These are phyloP conservation scores for Didymella pomorum DNA, from an alignment of 2,329 filamentous ascomycete species.

Conservation along the genomic window DNA sequence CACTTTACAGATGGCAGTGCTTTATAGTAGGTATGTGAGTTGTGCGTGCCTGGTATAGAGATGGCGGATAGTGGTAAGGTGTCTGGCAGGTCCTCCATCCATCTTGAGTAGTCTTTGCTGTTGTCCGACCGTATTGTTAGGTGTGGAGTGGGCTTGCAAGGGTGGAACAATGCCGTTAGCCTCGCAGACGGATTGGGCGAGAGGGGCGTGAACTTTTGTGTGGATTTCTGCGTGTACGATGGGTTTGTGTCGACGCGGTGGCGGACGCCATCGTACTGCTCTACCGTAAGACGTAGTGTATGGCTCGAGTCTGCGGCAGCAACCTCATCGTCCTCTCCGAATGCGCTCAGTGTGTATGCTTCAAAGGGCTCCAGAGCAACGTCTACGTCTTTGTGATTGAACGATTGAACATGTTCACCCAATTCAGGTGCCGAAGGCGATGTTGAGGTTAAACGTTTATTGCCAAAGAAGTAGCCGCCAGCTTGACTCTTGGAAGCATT, in stretches of 20 bases:
- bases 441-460: conserved; percentile 30
- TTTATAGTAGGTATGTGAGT: conserved; percentile 83
- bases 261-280: conserved; percentile 63
- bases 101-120: conserved; percentile 68
- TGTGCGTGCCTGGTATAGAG: conserved; percentile 94
- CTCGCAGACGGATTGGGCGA: conserved; percentile 50
- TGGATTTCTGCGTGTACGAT: conserved; percentile 61
- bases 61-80: conserved; percentile 78
- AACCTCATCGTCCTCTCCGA: conserved; percentile 41
- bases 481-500: conserved; percentile 51
- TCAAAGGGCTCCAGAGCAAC: conserved; percentile 74
- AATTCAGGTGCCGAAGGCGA: conserved; percentile 54
- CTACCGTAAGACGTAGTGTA: conserved; percentile 79
- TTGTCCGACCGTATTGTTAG: conserved; percentile 41
- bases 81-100: conserved; percentile 82
- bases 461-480: conserved; percentile 45
- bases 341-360: conserved; percentile 66
- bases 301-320: conserved; percentile 49
- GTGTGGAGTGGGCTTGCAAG: conserved; percentile 53
- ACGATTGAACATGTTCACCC: conserved; percentile 66
- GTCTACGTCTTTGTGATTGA: conserved; percentile 68
- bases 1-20: conserved; percentile 93
- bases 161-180: conserved; percentile 56
- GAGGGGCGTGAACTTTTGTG: conserved; percentile 51
- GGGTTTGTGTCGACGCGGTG: conserved; percentile 73